Base-by-base conservation (phyloP, 148 eudicot species). In the Amaranthus palmeri region DNA sequence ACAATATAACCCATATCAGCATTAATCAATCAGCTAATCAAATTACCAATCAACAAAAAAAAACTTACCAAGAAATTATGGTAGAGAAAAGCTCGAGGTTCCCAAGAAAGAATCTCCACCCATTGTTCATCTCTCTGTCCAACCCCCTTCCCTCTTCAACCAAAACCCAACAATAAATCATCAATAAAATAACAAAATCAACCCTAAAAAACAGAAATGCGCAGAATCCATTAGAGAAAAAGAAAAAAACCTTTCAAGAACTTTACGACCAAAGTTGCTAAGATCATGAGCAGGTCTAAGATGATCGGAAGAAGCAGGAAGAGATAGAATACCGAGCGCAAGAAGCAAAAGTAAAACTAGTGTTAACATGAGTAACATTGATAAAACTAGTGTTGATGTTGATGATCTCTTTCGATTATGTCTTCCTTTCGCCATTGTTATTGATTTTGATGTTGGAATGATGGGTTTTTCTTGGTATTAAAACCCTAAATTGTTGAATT, bases 51-150 rank as follows among this genome's bases (percentile, higher is more conserved):
- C 61, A 54, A 6, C 5, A 8, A 46, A 36, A n/a, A 46, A 46
- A 18, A 53, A 74, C 91, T 78, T 45, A 92, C 98, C 96, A 93
- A 77, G 62, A 93, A 93, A 74, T 86, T 79, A 65, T 90, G 96
- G 76, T 93, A 93, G 41, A 90, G 58, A 69, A 86, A 87, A 61
- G 96, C 92, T 71, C 95, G 80, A 45, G 98, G 98, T 80, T 93
- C 96, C 98, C 96, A 93, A 0, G 98, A 93, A 10, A 93, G 80
- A 55, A 93, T 78, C 76, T 93, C 90, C 40, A 90, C 87, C 98
- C 98, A 93, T 76, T 90, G 92, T 49, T 90, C 87, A 51, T 80
- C 82, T 76, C 83, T 82, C 65, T 70, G 57, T 53, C 85, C 91
- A 67, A 85, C 43, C 7, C 69, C 88, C 42, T 79, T 72, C 59